Base-by-base conservation (phyloP, 2,329 filamentous ascomycete genomes). In the Neofusicoccum cordaticola region DNA sequence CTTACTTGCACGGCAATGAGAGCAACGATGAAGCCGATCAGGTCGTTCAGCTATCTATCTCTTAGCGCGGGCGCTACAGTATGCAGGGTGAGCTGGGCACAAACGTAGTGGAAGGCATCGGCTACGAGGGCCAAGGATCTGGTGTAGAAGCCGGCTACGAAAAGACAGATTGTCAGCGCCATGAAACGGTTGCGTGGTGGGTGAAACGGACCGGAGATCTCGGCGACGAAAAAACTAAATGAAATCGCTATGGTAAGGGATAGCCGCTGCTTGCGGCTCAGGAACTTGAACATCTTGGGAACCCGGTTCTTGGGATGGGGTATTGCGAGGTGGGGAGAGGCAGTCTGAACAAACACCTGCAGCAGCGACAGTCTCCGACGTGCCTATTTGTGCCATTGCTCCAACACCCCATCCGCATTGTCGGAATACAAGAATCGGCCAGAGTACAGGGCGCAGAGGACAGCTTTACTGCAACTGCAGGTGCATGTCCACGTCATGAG, bases 91-190 rank as follows among this genome's bases (percentile, higher is more conserved):
- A 48, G 12, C 27, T n/a, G 13, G 35, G 15, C n/a, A 51, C 84
- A 66, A 78, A 90, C 88, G 72, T 92, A 91, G 73, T 93, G 90
- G 69, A 93, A 92, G 1, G 91, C 89, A 80, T 93, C 90, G 34
- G 90, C 90, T 31, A 93, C 80, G 2, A 93, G 80, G 0, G 89
- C 89, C 11, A 93, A 80, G 0, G 90, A 92, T 61, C 82, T 82
- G 1, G 90, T 92, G 66, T 86, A 87, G 70, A 91, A 89, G 2
- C 88, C 88, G 66, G 89, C 85, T 86, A 17, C 19, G 42, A 61
- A 66, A 61, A 66, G 50, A 51, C 22, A 51, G 39, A 13, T 35
- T n/a, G 47, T 51, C 41, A 52, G 31, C 34, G 67, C 64, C 12
- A 9, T 69, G 58, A 64, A 51, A 64, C 34, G 34, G n/a, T 1